Evolutionary conservation across 2,329 filamentous ascomycete species (phyloP), one percentile per base, ranked within the genome.

Genomic region (Ophiocordyceps camponoti-rufipedis): DNA sequence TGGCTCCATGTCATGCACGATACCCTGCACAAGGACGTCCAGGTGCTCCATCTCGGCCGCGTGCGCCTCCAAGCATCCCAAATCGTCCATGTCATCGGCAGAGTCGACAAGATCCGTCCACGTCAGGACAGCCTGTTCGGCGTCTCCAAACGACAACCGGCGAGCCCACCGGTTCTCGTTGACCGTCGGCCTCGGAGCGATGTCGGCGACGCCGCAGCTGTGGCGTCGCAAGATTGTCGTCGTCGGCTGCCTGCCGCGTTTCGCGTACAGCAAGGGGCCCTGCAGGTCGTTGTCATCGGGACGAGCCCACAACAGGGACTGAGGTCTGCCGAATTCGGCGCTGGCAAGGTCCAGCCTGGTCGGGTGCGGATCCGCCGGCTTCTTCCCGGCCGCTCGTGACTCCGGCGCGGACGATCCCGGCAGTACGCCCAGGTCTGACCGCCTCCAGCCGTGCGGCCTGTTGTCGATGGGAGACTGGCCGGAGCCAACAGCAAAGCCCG

Each of bases 91-190:
- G 16, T 69, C 65, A 29, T 52, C 50, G 6, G 10, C n/a, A 2
- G 70, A 49, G 46, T 65, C 62, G 4, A 67, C 59, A 28, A 80
- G 60, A 43, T 74, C 70, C 5, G 73, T 65, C 82, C 82, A 87
- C 14, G 64, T 67, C 1, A 87, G 63, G 8, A 88, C 64, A n/a
- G 78, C 82, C 48, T 86, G 80, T 61, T 85, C 82, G 1, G 80
- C 83, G 41, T 80, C 71, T 47, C 80, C 78, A 58, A 88, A 88
- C 4, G 82, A 87, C 50, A 88, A 69, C 41, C 82, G 74, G 2
- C 82, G 76, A 1, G 82, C 75, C 74, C 80, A 85, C 47, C 74
- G 74, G 28, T 69, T 68, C 49, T 83, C 78, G 48, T 75, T 70
- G 2, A 66, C 59, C 7, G 49, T 50, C 2, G 47, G 61, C 45